Evolutionary conservation across 257 asterid genomes (phyloP).

Genomic region (Vinca minor): DNA sequence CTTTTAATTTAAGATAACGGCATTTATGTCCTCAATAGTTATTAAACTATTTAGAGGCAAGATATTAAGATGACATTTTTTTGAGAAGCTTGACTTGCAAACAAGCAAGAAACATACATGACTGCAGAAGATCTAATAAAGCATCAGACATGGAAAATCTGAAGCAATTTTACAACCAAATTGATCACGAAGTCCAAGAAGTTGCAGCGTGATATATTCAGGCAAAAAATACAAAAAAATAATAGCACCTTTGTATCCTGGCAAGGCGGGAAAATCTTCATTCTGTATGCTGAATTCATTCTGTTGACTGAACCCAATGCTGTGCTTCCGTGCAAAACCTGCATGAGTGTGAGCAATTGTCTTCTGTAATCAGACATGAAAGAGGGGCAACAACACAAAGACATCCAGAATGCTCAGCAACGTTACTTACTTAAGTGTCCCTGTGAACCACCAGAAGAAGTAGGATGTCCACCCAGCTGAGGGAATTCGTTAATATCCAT

Average conservation of each 20-base stretch:
- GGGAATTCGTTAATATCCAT: constrained; percentile 86
- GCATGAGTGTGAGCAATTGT: constrained; percentile 17
- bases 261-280: constrained; percentile 96
- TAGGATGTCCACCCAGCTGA: constrained; percentile 69
- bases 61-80: not conserved
- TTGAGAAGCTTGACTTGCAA: not conserved
- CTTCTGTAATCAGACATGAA: constrained; percentile 11
- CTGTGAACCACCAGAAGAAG: constrained; percentile 78
- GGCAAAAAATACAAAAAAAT: not conserved
- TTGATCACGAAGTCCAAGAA: not conserved
- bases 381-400: not conserved
- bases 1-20: not conserved
- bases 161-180: not conserved
- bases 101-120: not conserved
- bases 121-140: not conserved
- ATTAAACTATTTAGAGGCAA: not conserved
- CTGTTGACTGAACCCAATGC: constrained; percentile 66
- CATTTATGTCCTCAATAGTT: not conserved
- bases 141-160: not conserved
- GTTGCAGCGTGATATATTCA: not conserved
- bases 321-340: constrained; percentile 79
- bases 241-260: constrained; percentile 71
- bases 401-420: constrained; percentile 3
- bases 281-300: constrained; percentile 92
- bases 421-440: constrained; percentile 55